Conservation (phyloP, 2,329 filamentous ascomycete species). For the Aureobasidium mangrovei region DNA sequence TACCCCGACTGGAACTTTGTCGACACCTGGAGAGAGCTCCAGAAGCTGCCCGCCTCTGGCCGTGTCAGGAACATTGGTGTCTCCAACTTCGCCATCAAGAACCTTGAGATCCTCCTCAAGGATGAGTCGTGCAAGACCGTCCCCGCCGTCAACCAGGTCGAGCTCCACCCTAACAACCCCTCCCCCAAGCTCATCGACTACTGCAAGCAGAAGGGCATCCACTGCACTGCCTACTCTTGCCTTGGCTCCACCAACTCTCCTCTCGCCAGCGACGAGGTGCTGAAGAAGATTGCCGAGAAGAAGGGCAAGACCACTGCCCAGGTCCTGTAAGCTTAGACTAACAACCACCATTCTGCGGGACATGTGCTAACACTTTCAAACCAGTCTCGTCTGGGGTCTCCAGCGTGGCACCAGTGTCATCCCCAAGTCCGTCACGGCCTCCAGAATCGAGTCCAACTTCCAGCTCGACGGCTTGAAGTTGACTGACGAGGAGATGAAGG, state of each 20-base stretch:
- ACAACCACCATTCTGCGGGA: background rate
- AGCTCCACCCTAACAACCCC: conserved; percentile 72
- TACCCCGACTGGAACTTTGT: conserved; percentile 64
- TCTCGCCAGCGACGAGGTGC: conserved; percentile 56
- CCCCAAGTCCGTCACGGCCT: conserved; percentile 70
- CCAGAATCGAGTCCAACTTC: conserved; percentile 68
- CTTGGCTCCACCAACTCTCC: conserved; percentile 56
- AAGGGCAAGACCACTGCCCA: conserved; percentile 66
- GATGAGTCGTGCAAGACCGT: conserved; percentile 50
- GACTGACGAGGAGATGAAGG: conserved; percentile 61
- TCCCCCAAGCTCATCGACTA: conserved; percentile 47
- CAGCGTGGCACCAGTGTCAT: conserved; percentile 76
- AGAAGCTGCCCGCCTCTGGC: conserved; percentile 49
- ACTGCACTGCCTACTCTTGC: conserved; percentile 66
- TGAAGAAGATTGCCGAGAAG: conserved; percentile 44
- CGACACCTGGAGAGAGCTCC: conserved; percentile 53
- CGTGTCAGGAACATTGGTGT: conserved; percentile 57
- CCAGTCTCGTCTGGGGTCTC: conserved; percentile 62
- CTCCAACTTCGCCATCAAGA: conserved; percentile 75
- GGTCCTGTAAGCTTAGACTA: conserved; percentile 41
- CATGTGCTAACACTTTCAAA: background rate
- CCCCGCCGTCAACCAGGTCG: conserved; percentile 70
- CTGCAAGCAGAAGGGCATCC: conserved; percentile 64
- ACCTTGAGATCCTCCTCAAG: conserved; percentile 64
- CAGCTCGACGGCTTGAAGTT: conserved; percentile 60